These are phyloP conservation scores for Rhizopus delemar DNA, from an alignment of 371 early-diverging fungal species.

Conservation along the genomic window DNA sequence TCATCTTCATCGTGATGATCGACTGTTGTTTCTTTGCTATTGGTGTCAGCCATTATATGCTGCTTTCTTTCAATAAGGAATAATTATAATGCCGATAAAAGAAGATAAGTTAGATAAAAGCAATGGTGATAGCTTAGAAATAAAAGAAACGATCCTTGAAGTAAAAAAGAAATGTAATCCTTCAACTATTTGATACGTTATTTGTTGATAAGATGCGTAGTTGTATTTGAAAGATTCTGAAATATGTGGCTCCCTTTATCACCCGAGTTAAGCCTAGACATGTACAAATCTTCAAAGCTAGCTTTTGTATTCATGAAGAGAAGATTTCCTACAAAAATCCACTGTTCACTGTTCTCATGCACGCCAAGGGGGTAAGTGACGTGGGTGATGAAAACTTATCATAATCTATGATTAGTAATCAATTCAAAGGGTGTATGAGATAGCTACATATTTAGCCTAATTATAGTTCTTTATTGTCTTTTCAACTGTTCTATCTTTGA, in stretches of 20 bases:
- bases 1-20: background rate
- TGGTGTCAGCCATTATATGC: background rate
- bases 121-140: background rate
- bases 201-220: background rate
- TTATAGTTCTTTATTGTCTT: background rate
- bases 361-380: too few relatives aligned
- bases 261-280: too few relatives aligned
- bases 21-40: constrained; percentile 1
- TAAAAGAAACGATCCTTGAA: background rate
- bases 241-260: background rate
- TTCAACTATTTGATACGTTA: constrained; percentile 1
- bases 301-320: too few relatives aligned
- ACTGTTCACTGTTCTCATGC: too few relatives aligned
- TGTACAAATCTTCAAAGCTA: too few relatives aligned
- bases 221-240: constrained; percentile 6
- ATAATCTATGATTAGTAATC: too few relatives aligned
- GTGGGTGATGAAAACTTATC: too few relatives aligned
- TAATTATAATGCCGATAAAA: background rate
- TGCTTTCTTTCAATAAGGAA: background rate
- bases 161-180: background rate
- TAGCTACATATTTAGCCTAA: too few relatives aligned
- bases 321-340: too few relatives aligned
- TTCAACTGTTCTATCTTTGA: background rate
- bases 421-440: too few relatives aligned
- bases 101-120: background rate